Evolutionary conservation across 257 asterid species (phyloP), one percentile per base, ranked within the genome.

Genomic region (Scutellaria galericulata): DNA sequence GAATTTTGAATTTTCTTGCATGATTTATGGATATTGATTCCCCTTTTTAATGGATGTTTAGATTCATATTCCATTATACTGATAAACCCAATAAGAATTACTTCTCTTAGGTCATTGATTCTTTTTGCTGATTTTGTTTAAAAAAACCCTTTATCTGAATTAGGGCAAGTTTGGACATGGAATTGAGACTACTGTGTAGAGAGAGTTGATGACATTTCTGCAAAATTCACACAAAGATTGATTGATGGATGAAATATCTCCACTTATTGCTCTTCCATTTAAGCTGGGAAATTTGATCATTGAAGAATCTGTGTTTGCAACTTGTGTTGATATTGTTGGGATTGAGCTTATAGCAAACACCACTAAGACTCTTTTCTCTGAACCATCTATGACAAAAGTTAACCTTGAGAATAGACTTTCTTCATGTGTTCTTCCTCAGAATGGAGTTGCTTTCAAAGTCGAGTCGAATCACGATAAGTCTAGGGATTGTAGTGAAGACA

Each of bases 221-320:
- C 39, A 64, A 47, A 22, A 18, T 51, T 47, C 31, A 39, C 37
- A 45, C n/a, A 31, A 27, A 73, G 73, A 22, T 31, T 48, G 57
- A 52, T 73, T 82, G 83, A 71, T 84, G 91, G 86, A 77, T 80
- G 87, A 79, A 75, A 48, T 60, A 44, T 75, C 80, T 56, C 80
- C 81, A 70, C 42, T 81, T 13, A 73, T 81, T 77, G 78, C 77
- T 71, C 77, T 80, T 64, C 82, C 86, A 37, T 84, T 70, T 78
- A 79, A 80, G 58, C 82, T 82, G 46, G 85, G 86, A 63, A 82
- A 76, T 72, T 46, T 85, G 81, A 79, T 87, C 24, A 55, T 41
- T 20, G 96, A 89, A 62, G 89, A 86, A 64, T 77, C 86, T 0
- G 72, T 82, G 18, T 76, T 80, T 9, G 62, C 89, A n/a, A 76